These are phyloP conservation scores for Arabidopsis suecica DNA, from an alignment of 345 rosid genomes.

Conservation along the genomic window DNA sequence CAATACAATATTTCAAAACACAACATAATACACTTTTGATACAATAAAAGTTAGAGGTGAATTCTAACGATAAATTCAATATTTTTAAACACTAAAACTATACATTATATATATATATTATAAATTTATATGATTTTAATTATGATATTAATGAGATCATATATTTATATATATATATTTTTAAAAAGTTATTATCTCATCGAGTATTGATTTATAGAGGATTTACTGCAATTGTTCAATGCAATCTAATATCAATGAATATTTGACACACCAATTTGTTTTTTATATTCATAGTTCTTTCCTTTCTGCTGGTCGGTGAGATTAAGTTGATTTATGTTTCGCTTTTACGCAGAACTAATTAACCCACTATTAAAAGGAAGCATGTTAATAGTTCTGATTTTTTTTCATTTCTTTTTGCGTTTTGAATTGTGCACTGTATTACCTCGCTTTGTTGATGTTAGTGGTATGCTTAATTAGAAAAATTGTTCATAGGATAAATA, in stretches of 20 bases:
- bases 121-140: no score
- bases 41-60: no score
- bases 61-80: no score
- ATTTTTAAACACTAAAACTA: no score
- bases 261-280: neutral
- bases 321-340: constrained; percentile 26
- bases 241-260: neutral
- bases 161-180: no score
- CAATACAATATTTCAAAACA: no score
- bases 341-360: constrained; percentile 15
- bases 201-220: no score
- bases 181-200: no score
- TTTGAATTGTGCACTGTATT: neutral
- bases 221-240: no score
- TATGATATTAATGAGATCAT: no score
- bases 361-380: constrained; percentile 25
- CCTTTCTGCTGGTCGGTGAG: constrained; percentile 24
- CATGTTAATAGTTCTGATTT: neutral
- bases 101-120: no score
- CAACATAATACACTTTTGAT: no score
- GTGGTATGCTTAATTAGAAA: constrained; percentile 30
- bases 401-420: neutral
- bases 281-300: neutral
- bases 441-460: constrained; percentile 27
- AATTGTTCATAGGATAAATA: constrained; percentile 31